A percentile compares a stretch with the other conserved stretches of the same genome.
phyloP scores from a whole-genome alignment of 1,284 basidiomycete genomes.

The Austropuccinia psidii region DNA sequence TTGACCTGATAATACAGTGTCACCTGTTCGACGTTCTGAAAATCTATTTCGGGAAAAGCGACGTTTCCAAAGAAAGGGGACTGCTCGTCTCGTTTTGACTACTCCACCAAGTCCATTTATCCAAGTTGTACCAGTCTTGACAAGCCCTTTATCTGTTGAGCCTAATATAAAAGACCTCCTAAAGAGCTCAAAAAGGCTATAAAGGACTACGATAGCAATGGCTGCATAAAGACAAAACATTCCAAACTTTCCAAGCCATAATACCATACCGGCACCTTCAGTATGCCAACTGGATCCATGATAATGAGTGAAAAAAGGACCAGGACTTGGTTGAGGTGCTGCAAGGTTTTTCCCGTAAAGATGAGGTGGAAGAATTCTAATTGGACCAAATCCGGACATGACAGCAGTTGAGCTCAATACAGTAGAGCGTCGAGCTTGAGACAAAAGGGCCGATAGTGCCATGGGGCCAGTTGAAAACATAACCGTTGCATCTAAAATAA shows the following conservation, averaged over 20 bases:
- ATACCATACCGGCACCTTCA: slow-evolving; percentile 47
- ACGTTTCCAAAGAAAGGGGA: not conserved
- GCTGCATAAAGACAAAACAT: slow-evolving; percentile 22
- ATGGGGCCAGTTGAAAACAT: slow-evolving; percentile 91
- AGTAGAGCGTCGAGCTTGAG: slow-evolving; percentile 50
- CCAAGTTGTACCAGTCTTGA: too few relatives aligned
- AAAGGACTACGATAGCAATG: not conserved
- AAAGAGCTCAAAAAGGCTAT: too few relatives aligned
- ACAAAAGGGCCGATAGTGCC: slow-evolving; percentile 47
- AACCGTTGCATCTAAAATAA: slow-evolving; percentile 95
- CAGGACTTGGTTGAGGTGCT: slow-evolving; percentile 61
- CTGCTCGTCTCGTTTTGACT: not conserved
- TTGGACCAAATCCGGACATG: slow-evolving; percentile 39
- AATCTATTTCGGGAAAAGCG: not conserved
- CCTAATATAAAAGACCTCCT: too few relatives aligned
- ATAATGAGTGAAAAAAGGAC: slow-evolving; percentile 66
- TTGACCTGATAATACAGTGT: not conserved
- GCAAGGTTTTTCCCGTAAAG: slow-evolving; percentile 96
- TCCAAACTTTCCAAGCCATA: slow-evolving; percentile 38
- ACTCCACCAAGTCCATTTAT: too few relatives aligned
- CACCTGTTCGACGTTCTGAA: not conserved
- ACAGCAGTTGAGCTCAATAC: slow-evolving; percentile 69
- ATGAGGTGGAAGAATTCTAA: slow-evolving; percentile 83
- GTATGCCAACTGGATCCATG: slow-evolving; percentile 86
- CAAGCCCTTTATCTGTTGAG: too few relatives aligned